phyloP scores from a whole-genome alignment of 257 asterid species.

The Fraxinus cuspidata region DNA sequence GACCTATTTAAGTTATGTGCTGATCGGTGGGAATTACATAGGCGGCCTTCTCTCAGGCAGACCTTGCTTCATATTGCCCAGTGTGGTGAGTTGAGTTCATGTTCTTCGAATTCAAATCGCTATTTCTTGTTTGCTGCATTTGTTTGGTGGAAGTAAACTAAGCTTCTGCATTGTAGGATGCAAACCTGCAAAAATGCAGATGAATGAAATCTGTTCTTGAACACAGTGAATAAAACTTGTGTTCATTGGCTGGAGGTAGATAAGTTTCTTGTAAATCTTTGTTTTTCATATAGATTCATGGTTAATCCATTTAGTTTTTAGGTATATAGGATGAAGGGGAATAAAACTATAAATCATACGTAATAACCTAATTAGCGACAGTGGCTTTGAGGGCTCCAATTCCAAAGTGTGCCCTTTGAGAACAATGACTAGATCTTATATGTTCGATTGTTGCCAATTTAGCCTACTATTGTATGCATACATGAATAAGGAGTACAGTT shows the following conservation, averaged over 20 bases:
- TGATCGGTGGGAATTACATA: constrained; percentile 63
- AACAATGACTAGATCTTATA: neutral
- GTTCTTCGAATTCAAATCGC: neutral
- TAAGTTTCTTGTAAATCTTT: neutral
- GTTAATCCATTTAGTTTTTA: neutral
- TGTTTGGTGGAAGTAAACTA: neutral
- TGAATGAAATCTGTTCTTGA: neutral
- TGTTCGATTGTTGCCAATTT: neutral
- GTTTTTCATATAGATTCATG: neutral
- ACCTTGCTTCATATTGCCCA: constrained; percentile 59
- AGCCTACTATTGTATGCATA: neutral
- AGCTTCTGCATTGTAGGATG: too few species aligned
- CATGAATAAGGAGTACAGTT: neutral
- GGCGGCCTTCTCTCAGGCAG: constrained; percentile 51
- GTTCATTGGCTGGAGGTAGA: too few species aligned
- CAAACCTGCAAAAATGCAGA: neutral
- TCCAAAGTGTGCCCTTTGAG: neutral
- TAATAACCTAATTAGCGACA: neutral
- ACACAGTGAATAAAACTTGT: neutral
- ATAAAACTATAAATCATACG: neutral
- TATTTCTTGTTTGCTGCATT: constrained; percentile 3
- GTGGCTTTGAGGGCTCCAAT: neutral
- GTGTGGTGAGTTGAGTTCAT: constrained; percentile 65
- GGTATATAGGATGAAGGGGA: neutral
- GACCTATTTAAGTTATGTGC: constrained; percentile 60